Evolutionary conservation across 768 basidiomycete genomes (phyloP), one percentile per base, ranked within the genome.

Genomic region (Pleurotus giganteus): DNA sequence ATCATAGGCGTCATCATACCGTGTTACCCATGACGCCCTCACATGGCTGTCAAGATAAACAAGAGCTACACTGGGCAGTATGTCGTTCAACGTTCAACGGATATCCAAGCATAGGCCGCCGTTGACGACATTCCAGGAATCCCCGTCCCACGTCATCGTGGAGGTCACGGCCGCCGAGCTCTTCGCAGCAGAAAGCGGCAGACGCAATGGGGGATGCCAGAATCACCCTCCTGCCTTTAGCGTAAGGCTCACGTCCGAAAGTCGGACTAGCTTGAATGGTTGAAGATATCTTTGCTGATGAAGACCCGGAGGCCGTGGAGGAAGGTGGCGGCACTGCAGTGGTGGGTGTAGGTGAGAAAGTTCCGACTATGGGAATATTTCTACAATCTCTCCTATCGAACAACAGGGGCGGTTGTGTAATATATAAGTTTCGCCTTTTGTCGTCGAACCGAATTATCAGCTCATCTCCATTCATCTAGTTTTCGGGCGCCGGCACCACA

Each of bases 391-490:
- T n/a, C n/a, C n/a, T n/a, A n/a, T n/a, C n/a, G n/a, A n/a, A n/a
- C n/a, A n/a, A n/a, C n/a, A n/a, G n/a, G n/a, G n/a, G n/a, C n/a
- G n/a, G n/a, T n/a, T n/a, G n/a, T n/a, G n/a, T n/a, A n/a, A n/a
- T n/a, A n/a, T n/a, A n/a, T n/a, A n/a, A n/a, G n/a, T n/a, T n/a
- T n/a, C n/a, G n/a, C n/a, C n/a, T 9, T n/a, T 41, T 41, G 39
- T 23, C 23, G 17, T 9, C 39, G 17, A 9, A 41, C 17, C 9
- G 17, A n/a, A 41, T 42, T 44, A 26, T 43, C 8, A 37, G 32
- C 36, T n/a, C n/a, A 17, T 49, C 42, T 28, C 19, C 11, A 32
- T 50, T 27, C 27, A 54, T 62, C 64, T 66, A 73, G 31, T 32
- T 32, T 13, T 32, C 31, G 31, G 31, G 31, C 31, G 31, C 31